Conservation (phyloP, 2,329 filamentous ascomycete genomes). For the Akanthomyces lecanii region DNA sequence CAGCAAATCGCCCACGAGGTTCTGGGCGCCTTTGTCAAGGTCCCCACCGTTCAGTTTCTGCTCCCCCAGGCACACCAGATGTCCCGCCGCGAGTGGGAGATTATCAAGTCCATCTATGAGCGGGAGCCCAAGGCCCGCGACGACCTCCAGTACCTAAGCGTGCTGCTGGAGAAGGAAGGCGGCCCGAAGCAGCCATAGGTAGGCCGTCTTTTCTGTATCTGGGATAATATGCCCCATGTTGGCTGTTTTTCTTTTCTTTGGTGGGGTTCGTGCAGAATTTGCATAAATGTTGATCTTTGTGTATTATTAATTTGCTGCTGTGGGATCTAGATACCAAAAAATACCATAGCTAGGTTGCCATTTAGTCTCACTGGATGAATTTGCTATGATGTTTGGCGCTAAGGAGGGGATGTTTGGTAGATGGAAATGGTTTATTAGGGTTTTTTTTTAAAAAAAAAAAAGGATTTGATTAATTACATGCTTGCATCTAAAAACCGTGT, state of each 20-base stretch:
- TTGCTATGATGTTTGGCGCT: not conserved
- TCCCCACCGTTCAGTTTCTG: slow-evolving; percentile 65
- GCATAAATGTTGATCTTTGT: not conserved
- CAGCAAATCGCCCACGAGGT: slow-evolving; percentile 58
- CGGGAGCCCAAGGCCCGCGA: slow-evolving; percentile 61
- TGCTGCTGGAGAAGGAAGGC: slow-evolving; percentile 49
- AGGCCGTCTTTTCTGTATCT: not conserved
- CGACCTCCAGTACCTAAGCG: slow-evolving; percentile 55
- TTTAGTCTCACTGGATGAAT: not conserved
- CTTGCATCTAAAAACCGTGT: not conserved
- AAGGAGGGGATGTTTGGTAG: not conserved
- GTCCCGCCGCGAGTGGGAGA: slow-evolving; percentile 66
- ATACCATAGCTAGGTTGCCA: not conserved
- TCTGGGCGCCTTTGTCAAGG: slow-evolving; percentile 57
- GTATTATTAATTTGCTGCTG: not conserved
- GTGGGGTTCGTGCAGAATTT: not conserved
- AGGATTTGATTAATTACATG: not conserved
- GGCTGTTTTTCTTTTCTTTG: not conserved
- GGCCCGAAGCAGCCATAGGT: slow-evolving; percentile 12
- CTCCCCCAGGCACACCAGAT: slow-evolving; percentile 65
- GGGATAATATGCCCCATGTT: not conserved
- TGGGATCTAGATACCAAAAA: not conserved
- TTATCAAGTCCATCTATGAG: slow-evolving; percentile 66
- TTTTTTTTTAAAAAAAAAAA: not conserved
- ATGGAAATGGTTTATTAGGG: not conserved